Base-by-base conservation (phyloP, 2,329 filamentous ascomycete species). In the Scytalidium sp. region DNA sequence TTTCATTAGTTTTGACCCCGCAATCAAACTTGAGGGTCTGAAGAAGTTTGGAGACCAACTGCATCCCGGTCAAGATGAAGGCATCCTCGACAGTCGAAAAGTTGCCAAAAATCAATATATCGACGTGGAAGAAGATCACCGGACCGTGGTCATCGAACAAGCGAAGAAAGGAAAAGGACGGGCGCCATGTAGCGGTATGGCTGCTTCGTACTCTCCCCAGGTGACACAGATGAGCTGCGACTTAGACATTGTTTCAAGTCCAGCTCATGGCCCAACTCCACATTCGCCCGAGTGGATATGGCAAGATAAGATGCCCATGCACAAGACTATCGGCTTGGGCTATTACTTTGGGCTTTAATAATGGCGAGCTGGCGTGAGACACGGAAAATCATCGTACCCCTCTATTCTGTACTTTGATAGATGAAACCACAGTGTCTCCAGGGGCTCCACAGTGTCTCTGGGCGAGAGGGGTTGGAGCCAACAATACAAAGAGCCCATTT, bases 1-100 rank as follows among this genome's bases (percentile, higher is more conserved):
- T 0, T 68, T 75, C 41, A 52, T 77, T 2, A 68, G 66, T 4
- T 76, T 73, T 51, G 74, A 76, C 54, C 69, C 74, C 2, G 58
- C 60, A 7, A 64, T 71, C 15, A 60, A 58, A 22, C 57, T 75
- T 19, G 47, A 46, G 3, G 63, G 64, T 2, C 21, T 65, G 11
- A 60, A 55, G 50, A 56, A 47, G 36, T 65, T 45, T 59, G 60
- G 2, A 51, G 60, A 27, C 58, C 60, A 20, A 51, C 51, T 48
- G 19, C 13, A 41, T 9, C n/a, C 10, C 10, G n/a, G 19, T n/a
- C 29, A 25, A 9, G 5, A n/a, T 43, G n/a, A 41, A 47, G 41
- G 19, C 20, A 22, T 25, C n/a, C n/a, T n/a, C 22, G 15, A 22
- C 3, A 19, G 21, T 21, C 36, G 11, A 19, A 21, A 25, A 20